Base-by-base conservation (phyloP, 768 basidiomycete species). In the Macrocybe gigantea region DNA sequence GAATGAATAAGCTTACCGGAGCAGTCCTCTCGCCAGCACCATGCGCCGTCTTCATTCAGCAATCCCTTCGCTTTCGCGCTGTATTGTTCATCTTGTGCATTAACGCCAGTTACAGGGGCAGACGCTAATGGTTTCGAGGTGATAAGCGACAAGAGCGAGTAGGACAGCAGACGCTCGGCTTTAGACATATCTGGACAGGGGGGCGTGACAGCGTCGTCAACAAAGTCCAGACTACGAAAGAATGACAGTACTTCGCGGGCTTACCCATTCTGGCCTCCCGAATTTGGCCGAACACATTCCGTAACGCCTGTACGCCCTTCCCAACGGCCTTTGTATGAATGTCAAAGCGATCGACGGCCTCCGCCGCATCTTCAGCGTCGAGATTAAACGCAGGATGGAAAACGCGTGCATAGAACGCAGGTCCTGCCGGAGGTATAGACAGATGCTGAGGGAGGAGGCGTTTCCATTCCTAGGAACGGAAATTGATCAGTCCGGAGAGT, bases 11-110 rank as follows among this genome's bases (percentile, higher is more conserved):
- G 13, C 6, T 10, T 55, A 87, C 88, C 82, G 60, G 75, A 64
- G 60, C 90, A 92, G 2, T 73, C 74, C 45, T 93, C 88, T 22
- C 82, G 74, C 89, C 90, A 94, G 61, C 89, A 91, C 87, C 91
- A 88, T 3, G 87, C 89, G 1, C 87, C 84, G 22, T 87, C 78
- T 7, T 72, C 69, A 53, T 91, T 92, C 46, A 81, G 56, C 43
- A 85, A 58, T 0, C 85, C 84, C 49, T 73, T 79, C n/a, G 61
- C 60, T 47, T 72, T 73, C 34, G 62, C 35, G 22, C 57, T 58
- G 3, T 64, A 53, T 10, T 66, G 64, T 9, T 71, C 73, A 43
- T 80, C 77, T 33, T 81, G 77, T 37, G 77, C 73, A 0, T 70
- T 72, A 1, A 72, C 66, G 5, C 74, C 78, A 22, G 72, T 60